These are phyloP conservation scores for Dictyostelium citrinum DNA, from an alignment of 78 protist species.

Conservation along the genomic window DNA sequence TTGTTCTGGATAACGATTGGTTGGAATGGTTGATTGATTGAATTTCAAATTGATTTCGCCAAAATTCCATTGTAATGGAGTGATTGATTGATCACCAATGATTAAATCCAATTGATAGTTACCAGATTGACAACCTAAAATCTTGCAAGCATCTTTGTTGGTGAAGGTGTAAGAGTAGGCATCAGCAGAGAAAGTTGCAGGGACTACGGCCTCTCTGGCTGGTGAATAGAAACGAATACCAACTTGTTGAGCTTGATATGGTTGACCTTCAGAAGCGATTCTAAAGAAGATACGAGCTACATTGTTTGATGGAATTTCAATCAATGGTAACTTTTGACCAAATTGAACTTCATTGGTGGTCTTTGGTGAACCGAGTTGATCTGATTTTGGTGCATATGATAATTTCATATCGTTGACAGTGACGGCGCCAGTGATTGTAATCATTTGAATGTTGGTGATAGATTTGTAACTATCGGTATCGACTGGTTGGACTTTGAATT, in stretches of 20 bases:
- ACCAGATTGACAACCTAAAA: not conserved
- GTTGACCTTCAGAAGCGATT: not conserved
- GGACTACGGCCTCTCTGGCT: conserved; percentile 10
- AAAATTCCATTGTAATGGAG: conserved; percentile 44
- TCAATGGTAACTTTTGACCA: not conserved
- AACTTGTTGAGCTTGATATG: conserved; percentile 45
- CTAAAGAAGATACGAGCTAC: conserved; percentile 13
- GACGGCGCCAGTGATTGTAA: conserved; percentile 33
- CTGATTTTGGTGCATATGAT: conserved; percentile 15
- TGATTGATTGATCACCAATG: conserved; percentile 29
- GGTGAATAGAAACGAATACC: conserved; percentile 32
- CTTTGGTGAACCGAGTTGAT: not conserved
- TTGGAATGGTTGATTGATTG: not conserved
- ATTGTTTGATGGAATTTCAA: not conserved
- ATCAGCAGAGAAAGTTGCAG: not conserved
- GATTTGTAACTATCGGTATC: not conserved
- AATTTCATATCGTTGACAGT: conserved; percentile 35
- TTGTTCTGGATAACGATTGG: conserved; percentile 22
- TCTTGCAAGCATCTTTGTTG: conserved; percentile 12
- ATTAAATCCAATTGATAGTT: conserved; percentile 16
- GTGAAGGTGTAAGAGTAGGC: not conserved
- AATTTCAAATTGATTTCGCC: conserved; percentile 11
- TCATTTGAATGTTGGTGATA: not conserved
- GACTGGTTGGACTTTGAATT: conserved; percentile 20
- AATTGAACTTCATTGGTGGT: not conserved